Conservation (phyloP, 768 basidiomycete genomes). For the Amanita muscaria region DNA sequence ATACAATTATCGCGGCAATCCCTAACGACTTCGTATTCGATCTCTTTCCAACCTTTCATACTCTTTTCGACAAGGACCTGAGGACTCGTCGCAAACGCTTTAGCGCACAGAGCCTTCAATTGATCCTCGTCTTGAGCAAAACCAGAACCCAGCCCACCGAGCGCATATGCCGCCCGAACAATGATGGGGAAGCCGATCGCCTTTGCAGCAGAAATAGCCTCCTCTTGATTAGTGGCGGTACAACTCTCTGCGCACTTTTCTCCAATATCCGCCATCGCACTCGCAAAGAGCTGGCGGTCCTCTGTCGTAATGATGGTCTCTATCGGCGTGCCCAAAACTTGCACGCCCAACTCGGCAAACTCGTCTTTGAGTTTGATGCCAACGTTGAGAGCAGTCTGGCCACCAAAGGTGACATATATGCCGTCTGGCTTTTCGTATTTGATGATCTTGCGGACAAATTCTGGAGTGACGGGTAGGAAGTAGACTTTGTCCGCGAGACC, state of each 20-base stretch:
- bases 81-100: conserved; percentile 95
- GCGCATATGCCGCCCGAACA: conserved; percentile 91
- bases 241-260: conserved; percentile 90
- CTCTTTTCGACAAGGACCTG: conserved; percentile 99
- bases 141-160: conserved; percentile 91
- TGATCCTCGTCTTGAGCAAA: conserved; percentile 95
- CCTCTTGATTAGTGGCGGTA: conserved; percentile 79
- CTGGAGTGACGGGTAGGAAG: conserved; percentile 96
- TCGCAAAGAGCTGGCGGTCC: conserved; percentile 89
- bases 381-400: conserved; percentile 94
- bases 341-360: conserved; percentile 80
- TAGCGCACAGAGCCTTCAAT: conserved; percentile 78
- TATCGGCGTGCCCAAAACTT: conserved; percentile 94
- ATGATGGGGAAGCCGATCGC: conserved; percentile 93
- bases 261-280: conserved; percentile 91
- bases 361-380: conserved; percentile 98
- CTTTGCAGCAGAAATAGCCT: conserved; percentile 75
- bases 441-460: conserved; percentile 97
- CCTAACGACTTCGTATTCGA: conserved; percentile 97
- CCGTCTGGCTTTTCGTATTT: conserved; percentile 98
- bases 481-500: conserved; percentile 99
- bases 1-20: conserved; percentile 99
- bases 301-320: conserved; percentile 97
- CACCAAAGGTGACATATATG: conserved; percentile 97
- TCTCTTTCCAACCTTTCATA: conserved; percentile 99